Evolutionary conservation across 305 asterid species (phyloP), one percentile per base, ranked within the genome.

Genomic region (Solanum hybrid): DNA sequence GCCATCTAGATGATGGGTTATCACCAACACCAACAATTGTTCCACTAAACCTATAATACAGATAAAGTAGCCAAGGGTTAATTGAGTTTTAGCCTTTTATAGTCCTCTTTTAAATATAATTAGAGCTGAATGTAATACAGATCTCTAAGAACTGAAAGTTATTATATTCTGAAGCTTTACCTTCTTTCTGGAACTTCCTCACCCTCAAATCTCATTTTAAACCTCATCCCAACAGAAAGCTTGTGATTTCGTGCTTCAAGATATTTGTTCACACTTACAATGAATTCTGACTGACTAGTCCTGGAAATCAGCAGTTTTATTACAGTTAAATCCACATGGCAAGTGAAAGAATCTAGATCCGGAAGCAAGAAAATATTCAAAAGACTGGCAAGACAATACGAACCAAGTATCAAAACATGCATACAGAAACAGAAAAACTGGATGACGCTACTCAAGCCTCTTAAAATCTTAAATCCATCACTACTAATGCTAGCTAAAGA

Each of bases 141-240:
- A 36, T 66, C 27, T 64, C 89, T 31, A 69, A 45, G 24, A 35
- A 37, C 72, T 78, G 34, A 81, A 87, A 86, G 76, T 15, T 80
- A 85, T 40, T 75, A 51, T 2, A 76, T 27, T 80, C 75, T 51
- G 85, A 72, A 86, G 66, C 79, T 29, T 51, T 93, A 97, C 99
- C 99, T 96, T 94, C 98, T 94, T 92, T 97, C 99, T 42, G 98
- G 98, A 92, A 94, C 98, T 92, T 97, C 99, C 90, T 97, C 99
- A 13, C 99, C 98, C 93, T 97, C 99, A 89, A 97, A 97, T 91
- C 95, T 95, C 99, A 97, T 97, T 95, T 94, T 97, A 92, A 95
- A 95, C 93, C 99, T 94, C 98, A 96, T 95, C 93, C 99, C 99
- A 90, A 96, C 98, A 27, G 98, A 93, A 78, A 97, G 95, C 90